phyloP scores from a whole-genome alignment of 345 rosid species.

The Linum lewisii region DNA sequence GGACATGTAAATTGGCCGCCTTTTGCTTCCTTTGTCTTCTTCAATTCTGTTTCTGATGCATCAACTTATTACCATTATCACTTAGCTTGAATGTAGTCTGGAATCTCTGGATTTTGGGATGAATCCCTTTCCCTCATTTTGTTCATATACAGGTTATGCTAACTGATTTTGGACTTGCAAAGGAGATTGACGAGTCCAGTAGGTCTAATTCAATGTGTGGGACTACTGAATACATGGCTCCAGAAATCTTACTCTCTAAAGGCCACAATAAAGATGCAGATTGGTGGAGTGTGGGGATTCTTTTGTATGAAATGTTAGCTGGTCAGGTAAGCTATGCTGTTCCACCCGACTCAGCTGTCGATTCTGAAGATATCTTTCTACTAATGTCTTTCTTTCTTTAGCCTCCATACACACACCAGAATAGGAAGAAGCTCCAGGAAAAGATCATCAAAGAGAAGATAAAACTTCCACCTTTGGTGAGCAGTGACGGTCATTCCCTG shows the following conservation, averaged over 20 bases:
- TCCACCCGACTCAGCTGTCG: not conserved
- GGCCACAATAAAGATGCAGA: conserved; percentile 70
- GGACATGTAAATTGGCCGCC: conserved; percentile 47
- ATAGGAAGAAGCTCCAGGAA: conserved; percentile 65
- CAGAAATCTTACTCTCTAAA: conserved; percentile 53
- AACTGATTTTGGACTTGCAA: conserved; percentile 67
- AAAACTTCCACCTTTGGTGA: conserved; percentile 55
- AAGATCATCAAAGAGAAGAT: conserved; percentile 57
- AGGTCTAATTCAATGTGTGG: conserved; percentile 73
- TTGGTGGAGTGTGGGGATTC: conserved; percentile 70
- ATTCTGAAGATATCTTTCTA: not conserved
- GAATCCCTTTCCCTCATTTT: too few relatives aligned
- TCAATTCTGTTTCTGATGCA: conserved; percentile 7
- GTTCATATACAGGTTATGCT: conserved; percentile 42
- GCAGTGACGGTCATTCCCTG: conserved; percentile 60
- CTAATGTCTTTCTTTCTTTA: conserved; percentile 12
- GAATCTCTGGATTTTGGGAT: too few relatives aligned
- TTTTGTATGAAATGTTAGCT: conserved; percentile 59
- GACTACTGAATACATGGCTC: conserved; percentile 74
- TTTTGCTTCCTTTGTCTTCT: not conserved
- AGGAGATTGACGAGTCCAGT: conserved; percentile 56
- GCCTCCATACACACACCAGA: conserved; percentile 51
- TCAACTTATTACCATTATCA: not conserved
- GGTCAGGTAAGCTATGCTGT: conserved; percentile 38
- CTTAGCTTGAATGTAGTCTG: too few relatives aligned